Percentiles rank a stretch among this genome's conserved stretches.
Conservation (phyloP, 805 yeast genomes). For the Wickerhamomyces sydowiorum region DNA sequence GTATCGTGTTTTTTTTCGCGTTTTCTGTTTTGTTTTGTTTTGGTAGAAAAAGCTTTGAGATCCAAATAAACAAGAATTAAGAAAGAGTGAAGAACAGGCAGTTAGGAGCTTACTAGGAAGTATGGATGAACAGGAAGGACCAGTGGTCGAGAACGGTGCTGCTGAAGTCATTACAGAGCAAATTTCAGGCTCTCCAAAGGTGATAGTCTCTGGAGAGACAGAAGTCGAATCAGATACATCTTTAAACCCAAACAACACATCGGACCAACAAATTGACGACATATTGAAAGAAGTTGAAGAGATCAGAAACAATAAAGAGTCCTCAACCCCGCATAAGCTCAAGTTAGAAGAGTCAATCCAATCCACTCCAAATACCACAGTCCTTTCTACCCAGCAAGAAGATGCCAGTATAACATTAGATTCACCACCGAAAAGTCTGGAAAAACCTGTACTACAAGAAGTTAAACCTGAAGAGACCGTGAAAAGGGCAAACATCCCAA, state of each 20-base stretch:
- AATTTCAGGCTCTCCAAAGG: no score
- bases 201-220: not conserved
- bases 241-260: not conserved
- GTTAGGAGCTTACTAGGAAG: not conserved
- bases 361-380: slow-evolving; percentile 11
- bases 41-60: not conserved
- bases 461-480: not conserved
- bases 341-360: slow-evolving; percentile 2
- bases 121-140: not conserved
- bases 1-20: not conserved
- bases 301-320: slow-evolving; percentile 8
- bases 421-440: slow-evolving; percentile 1
- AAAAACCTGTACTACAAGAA: not conserved
- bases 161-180: not conserved
- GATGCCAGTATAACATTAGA: slow-evolving; percentile 6
- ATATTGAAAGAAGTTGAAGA: slow-evolving; percentile 20
- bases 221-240: not conserved
- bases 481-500: slow-evolving; percentile 13
- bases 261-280: slow-evolving; percentile 23
- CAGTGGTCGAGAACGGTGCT: not conserved
- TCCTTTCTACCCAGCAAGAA: slow-evolving; percentile 1
- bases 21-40: not conserved
- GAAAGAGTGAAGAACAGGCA: not conserved
- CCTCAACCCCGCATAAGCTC: no score
- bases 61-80: not conserved